phyloP scores from a whole-genome alignment of 768 basidiomycete species.

The Mrakia hoshinonis region DNA sequence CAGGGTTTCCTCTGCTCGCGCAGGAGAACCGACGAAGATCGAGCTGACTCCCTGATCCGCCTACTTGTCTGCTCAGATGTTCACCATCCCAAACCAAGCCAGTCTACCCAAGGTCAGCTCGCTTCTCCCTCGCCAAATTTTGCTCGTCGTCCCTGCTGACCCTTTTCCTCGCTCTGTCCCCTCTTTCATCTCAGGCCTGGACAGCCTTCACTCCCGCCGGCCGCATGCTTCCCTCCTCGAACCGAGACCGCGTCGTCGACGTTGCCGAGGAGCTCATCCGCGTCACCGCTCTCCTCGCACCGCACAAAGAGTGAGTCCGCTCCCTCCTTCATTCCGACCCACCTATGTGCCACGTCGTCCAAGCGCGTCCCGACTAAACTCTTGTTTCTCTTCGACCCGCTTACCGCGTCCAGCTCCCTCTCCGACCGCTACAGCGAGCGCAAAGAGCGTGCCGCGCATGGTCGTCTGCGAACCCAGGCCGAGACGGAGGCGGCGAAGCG shows the following conservation, averaged over 20 bases:
- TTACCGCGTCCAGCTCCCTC: background rate
- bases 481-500: slow-evolving; percentile 36
- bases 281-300: slow-evolving; percentile 34
- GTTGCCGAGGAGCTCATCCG: slow-evolving; percentile 42
- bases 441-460: slow-evolving; percentile 4
- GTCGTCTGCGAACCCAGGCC: slow-evolving; percentile 33
- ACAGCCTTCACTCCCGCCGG: slow-evolving; percentile 36
- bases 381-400: background rate
- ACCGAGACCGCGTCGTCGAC: slow-evolving; percentile 41
- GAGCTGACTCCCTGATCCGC: too few relatives aligned
- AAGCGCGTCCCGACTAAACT: background rate
- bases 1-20: background rate
- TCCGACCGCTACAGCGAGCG: slow-evolving; percentile 13
- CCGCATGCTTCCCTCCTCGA: slow-evolving; percentile 38
- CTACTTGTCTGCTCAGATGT: slow-evolving; percentile 12
- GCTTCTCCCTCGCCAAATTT: background rate
- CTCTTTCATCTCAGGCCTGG: slow-evolving; percentile 33
- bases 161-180: background rate
- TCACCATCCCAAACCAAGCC: slow-evolving; percentile 36
- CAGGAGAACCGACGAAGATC: background rate
- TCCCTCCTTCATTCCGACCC: background rate
- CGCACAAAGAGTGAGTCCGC: slow-evolving; percentile 29
- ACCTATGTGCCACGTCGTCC: too few relatives aligned
- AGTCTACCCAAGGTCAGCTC: slow-evolving; percentile 33
- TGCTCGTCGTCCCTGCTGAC: background rate